Base-by-base conservation (phyloP, 2,329 filamentous ascomycete species). In the Ciborinia camelliae region DNA sequence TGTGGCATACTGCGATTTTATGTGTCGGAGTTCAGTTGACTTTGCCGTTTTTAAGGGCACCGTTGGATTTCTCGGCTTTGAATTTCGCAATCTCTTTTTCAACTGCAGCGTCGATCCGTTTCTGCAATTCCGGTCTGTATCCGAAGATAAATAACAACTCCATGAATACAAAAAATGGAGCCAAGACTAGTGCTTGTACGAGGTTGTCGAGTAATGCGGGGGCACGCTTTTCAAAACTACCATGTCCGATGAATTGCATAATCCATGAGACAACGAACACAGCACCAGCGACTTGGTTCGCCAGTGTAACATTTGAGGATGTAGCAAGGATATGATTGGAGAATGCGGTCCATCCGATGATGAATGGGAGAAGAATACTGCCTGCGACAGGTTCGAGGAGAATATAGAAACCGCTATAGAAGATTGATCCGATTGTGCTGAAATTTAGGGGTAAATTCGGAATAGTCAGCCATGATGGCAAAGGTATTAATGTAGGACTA, bases 91-190 rank as follows among this genome's bases (percentile, higher is more conserved):
- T 83, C 75, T 97, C 91, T 71, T 85, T 81, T 74, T 87, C 79
- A 4, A 97, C 91, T 45, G 84, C 86, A 75, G 88, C 87, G 67
- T 94, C 86, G 52, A 98, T 86, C 59, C 94, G 86, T 67, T 84
- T 83, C 79, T 94, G 92, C 71, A 99, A 81, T 76, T 96, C 92
- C 1, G 89, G 90, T 66, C 95, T 86, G 78, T 98, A 99, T 57
- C 95, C 95, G 59, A 96, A 85, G 73, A 83, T 87, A 81, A 99
- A 99, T 32, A 99, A 82, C 30, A 96, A 79, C 80, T 98, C 93
- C 72, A 99, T 89, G 91, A 95, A 99, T 65, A 98, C 94, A 72
- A 98, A 99, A 73, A 99, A 89, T 10, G 95, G 95, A 0, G 95
- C 95, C 30, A 98, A 82, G 74, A 98, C 94, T 69, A 98, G 77